A percentile compares a stretch with the other conserved stretches of the same genome.
These are phyloP conservation scores for Aspergillus spinulosporus DNA, from an alignment of 2,329 filamentous ascomycete species.

Conservation along the genomic window DNA sequence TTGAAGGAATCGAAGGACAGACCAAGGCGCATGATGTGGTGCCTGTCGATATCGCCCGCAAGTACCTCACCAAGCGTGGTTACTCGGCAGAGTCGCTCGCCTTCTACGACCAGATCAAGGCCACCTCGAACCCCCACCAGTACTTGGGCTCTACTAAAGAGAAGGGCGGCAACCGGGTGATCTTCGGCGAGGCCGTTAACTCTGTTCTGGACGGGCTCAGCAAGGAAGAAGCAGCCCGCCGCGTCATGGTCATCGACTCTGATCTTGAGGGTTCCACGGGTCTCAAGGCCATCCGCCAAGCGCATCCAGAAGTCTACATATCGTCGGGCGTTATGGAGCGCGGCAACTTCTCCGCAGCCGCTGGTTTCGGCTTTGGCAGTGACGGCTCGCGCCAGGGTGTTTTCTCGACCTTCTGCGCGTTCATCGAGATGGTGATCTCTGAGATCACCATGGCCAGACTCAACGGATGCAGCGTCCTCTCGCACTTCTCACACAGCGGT, in stretches of 20 bases:
- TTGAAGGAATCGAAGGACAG: slow-evolving; percentile 39
- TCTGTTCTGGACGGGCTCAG: slow-evolving; percentile 37
- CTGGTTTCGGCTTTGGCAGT: slow-evolving; percentile 41
- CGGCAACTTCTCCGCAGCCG: slow-evolving; percentile 44
- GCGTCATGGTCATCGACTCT: slow-evolving; percentile 44
- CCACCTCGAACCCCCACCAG: slow-evolving; percentile 32
- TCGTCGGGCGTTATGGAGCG: slow-evolving; percentile 44
- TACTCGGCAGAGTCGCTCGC: slow-evolving; percentile 35
- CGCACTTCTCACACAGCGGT: slow-evolving; percentile 44
- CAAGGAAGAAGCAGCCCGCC: slow-evolving; percentile 38
- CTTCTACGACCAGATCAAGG: slow-evolving; percentile 39
- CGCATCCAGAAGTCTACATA: slow-evolving; percentile 42
- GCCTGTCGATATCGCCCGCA: slow-evolving; percentile 37
- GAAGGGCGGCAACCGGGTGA: slow-evolving; percentile 39
- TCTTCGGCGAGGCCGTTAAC: slow-evolving; percentile 44
- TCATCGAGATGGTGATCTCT: slow-evolving; percentile 44
- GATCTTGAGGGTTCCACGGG: slow-evolving; percentile 44
- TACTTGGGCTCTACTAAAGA: slow-evolving; percentile 39
- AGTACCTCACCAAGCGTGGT: slow-evolving; percentile 40
- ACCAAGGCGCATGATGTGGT: slow-evolving; percentile 42
- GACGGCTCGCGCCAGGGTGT: slow-evolving; percentile 39
- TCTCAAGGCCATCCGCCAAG: slow-evolving; percentile 38
- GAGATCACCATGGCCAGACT: slow-evolving; percentile 45
- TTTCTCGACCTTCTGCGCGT: slow-evolving; percentile 45
- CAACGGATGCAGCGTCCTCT: slow-evolving; percentile 41